Base-by-base conservation (phyloP, 2,329 filamentous ascomycete genomes). In the Ophiostoma ips region DNA sequence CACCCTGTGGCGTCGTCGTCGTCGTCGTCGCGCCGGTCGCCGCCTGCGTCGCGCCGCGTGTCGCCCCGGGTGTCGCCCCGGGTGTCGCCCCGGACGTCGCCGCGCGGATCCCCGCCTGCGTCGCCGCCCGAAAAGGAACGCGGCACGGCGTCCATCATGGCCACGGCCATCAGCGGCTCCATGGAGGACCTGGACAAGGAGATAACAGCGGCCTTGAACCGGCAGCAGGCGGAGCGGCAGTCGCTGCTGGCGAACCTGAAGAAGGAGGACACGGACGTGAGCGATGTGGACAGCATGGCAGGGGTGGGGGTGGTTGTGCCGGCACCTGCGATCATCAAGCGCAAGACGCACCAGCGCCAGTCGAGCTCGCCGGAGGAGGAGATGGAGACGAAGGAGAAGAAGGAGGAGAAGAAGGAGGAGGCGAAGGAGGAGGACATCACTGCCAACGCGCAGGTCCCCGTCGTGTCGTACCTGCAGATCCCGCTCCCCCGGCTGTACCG, bases 401-500 rank as follows among this genome's bases (percentile, higher is more conserved):
- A 19, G 5, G 41, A 19, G 43, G n/a, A 15, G 6, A n/a, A 45
- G 16, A 8, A 12, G 10, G 33, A 34, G 43, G 36, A 21, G n/a
- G 24, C 8, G 7, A 33, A 36, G 49, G 18, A 49, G 38, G 30
- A 46, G 13, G 36, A 13, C 3, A 15, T 13, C 3, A 30, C 13
- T 3, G 24, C 30, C 5, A 19, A 4, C 2, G 16, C 12, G 12
- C 9, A 24, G 2, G 36, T 21, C 46, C 9, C 51, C 8, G 37
- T 59, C 15, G 55, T 66, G 48, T 59, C 64, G 1, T 69, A 69
- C 52, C 37, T 74, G 15, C 63, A 63, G 28, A 44, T 78, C 2
- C 63, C 69, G 0, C 44, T 76, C 13, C 75, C 75, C 7, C 63
- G 62, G 10, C 63, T 78, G 4, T 78, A 71, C 58, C 60, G 59